These are phyloP conservation scores for Elymus sibiricus DNA, from an alignment of 176 grass and related monocot genomes.

Conservation along the genomic window DNA sequence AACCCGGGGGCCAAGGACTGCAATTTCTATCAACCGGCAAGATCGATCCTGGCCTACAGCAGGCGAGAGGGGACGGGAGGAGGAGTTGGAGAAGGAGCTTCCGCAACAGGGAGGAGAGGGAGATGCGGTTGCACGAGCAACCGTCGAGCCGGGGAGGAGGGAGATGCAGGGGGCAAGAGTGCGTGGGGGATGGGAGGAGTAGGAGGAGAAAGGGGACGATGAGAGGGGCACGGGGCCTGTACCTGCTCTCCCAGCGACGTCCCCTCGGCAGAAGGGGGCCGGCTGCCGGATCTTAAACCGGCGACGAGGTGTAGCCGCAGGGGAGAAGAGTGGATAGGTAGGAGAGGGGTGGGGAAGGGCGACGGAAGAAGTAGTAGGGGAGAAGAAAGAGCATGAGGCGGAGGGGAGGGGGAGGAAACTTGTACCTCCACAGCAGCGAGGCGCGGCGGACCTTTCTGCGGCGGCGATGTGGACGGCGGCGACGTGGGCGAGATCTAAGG, in stretches of 20 bases:
- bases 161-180: background rate
- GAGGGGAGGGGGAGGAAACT: background rate
- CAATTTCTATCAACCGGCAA: background rate
- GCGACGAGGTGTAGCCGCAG: background rate
- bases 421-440: background rate
- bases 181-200: background rate
- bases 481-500: background rate
- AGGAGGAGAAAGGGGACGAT: background rate
- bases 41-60: background rate
- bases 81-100: background rate
- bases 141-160: too few species aligned
- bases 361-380: background rate
- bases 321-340: background rate
- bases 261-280: background rate
- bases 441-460: background rate
- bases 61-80: background rate
- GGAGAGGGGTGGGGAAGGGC: background rate
- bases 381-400: background rate
- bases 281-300: constrained; percentile 10
- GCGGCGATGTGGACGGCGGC: constrained; percentile 1
- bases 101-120: background rate
- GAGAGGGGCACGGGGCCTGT: background rate
- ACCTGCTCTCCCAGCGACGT: background rate
- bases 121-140: background rate
- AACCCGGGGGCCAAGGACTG: background rate